Conservation (phyloP, 176 grass and related monocot genomes). For the Tillandsia fasciculata region DNA sequence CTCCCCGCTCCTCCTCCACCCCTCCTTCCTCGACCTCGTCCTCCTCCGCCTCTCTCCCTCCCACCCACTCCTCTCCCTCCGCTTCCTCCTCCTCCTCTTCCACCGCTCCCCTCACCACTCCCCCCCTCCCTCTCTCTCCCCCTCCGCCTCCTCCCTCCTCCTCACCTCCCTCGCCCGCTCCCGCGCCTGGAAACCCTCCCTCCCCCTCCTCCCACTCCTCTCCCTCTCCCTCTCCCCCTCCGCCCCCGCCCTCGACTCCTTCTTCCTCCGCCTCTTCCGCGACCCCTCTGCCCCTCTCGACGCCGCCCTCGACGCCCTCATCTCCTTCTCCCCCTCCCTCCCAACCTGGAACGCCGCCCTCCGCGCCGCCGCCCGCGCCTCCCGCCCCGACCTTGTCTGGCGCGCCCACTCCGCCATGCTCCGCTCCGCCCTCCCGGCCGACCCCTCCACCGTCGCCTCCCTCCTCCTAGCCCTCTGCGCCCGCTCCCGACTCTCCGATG, state of each 20-base stretch:
- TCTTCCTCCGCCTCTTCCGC: conserved; percentile 30
- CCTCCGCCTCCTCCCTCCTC: conserved; percentile 8
- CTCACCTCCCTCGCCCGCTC: neutral
- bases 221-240: conserved; percentile 8
- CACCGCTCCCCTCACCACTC: neutral
- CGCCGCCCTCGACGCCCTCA: conserved; percentile 20
- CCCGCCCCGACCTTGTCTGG: conserved; percentile 49
- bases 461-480: conserved; percentile 45
- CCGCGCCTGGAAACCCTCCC: conserved; percentile 1
- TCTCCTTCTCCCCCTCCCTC: conserved; percentile 32
- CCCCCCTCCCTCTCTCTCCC: neutral
- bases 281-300: conserved; percentile 15
- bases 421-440: conserved; percentile 20
- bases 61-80: conserved; percentile 27
- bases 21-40: conserved; percentile 31
- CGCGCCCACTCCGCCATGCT: conserved; percentile 41
- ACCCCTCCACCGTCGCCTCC: conserved; percentile 30
- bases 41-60: conserved; percentile 33
- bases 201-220: conserved; percentile 23
- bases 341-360: conserved; percentile 25
- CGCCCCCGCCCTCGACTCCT: conserved; percentile 18
- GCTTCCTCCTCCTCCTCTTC: conserved; percentile 41
- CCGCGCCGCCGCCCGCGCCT: conserved; percentile 18
- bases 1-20: conserved; percentile 38
- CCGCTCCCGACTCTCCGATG: conserved; percentile 41